A percentile compares a stretch with the other conserved stretches of the same genome.
phyloP scores from a whole-genome alignment of 2,329 filamentous ascomycete genomes.

The Verticillium alfalfae region DNA sequence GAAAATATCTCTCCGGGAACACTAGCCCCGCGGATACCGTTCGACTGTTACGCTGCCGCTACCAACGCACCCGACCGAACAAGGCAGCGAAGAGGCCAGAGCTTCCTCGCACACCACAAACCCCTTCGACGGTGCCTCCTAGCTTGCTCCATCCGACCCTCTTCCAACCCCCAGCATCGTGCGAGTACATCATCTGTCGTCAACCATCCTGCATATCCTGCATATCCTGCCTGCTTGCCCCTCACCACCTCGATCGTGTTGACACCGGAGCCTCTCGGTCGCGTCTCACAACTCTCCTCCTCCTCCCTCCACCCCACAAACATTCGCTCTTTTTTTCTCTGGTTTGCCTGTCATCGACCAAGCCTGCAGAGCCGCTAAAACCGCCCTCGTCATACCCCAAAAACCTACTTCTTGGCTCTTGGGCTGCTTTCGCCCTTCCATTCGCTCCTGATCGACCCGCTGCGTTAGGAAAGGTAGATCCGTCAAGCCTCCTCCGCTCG shows the following conservation, averaged over 20 bases:
- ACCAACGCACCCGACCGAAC: neutral
- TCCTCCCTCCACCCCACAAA: neutral
- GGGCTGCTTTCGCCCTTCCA: neutral
- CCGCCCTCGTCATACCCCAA: neutral
- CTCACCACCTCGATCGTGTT: neutral
- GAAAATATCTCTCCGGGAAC: neutral
- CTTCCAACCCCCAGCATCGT: neutral
- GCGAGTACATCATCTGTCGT: neutral
- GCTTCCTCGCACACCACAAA: neutral
- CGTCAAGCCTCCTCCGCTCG: neutral
- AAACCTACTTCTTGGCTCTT: neutral
- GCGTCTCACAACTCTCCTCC: neutral
- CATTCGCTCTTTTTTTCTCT: neutral
- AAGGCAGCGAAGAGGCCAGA: neutral
- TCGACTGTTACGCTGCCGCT: neutral
- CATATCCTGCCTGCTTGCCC: neutral
- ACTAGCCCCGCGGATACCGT: neutral
- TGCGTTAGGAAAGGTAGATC: conserved; percentile 6
- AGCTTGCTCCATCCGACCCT: neutral
- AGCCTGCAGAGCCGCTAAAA: neutral
- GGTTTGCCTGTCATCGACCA: neutral
- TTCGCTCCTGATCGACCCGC: conserved; percentile 3
- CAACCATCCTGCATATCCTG: neutral
- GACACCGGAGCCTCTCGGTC: neutral
- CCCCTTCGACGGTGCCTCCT: neutral